A percentile compares a stretch with the other conserved stretches of the same genome.
Evolutionary conservation across 495 filamentous ascomycete species (phyloP).

Genomic region (Hypoxylon fragiforme): DNA sequence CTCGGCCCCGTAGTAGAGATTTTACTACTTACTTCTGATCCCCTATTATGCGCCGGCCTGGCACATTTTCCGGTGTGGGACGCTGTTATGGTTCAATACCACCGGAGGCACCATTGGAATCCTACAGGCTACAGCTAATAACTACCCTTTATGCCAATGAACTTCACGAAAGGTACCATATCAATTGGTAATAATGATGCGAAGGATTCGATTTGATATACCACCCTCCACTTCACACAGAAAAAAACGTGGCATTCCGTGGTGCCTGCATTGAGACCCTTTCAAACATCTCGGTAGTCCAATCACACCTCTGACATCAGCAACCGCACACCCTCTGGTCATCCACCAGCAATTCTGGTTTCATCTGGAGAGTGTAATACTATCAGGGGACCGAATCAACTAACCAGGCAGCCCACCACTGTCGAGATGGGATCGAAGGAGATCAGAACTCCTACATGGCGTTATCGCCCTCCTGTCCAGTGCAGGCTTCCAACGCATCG

Average conservation of each 20-base stretch:
- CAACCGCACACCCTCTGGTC: constrained; percentile 20
- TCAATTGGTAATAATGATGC: constrained; percentile 12
- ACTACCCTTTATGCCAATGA: constrained; percentile 4
- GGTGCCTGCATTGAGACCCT: constrained; percentile 31
- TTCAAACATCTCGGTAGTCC: constrained; percentile 29
- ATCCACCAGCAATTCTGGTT: constrained; percentile 2
- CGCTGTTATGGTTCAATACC: constrained; percentile 2
- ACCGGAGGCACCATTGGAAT: too few species aligned
- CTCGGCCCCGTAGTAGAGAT: not conserved
- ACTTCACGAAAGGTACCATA: constrained; percentile 3
- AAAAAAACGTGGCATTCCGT: constrained; percentile 35
- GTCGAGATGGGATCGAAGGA: constrained; percentile 3
- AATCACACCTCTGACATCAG: constrained; percentile 31
- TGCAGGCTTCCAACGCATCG: constrained; percentile 2
- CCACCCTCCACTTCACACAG: constrained; percentile 23
- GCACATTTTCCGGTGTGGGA: constrained; percentile 1
- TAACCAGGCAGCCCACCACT: not conserved
- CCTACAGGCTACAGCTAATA: too few species aligned
- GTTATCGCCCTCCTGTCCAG: constrained; percentile 18
- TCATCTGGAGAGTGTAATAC: not conserved
- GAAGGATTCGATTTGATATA: constrained; percentile 25
- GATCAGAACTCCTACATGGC: not conserved
- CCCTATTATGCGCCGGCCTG: constrained; percentile 19
- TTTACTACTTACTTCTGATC: not conserved
- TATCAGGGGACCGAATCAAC: constrained; percentile 3